These are phyloP conservation scores for Apiotrichum laibachii DNA, from an alignment of 1,284 basidiomycete species.

Conservation along the genomic window DNA sequence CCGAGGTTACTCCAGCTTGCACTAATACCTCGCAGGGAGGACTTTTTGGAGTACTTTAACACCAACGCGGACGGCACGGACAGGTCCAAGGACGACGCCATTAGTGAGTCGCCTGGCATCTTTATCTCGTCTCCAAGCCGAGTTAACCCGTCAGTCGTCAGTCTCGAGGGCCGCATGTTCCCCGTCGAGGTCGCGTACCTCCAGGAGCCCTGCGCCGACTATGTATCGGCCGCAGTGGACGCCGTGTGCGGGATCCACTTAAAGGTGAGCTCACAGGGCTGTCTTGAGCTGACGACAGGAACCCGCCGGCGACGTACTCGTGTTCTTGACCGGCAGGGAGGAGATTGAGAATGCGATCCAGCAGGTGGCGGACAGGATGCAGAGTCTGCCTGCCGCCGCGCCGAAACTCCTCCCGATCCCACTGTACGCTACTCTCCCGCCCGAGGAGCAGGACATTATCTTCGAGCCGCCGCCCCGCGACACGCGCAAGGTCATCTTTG, in stretches of 20 bases:
- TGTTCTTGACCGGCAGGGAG: conserved; percentile 94
- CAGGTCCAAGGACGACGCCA: conserved; percentile 48
- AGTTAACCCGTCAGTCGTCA: conserved; percentile 64
- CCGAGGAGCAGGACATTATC: conserved; percentile 78
- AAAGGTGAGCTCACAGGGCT: conserved; percentile 57
- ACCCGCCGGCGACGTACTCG: conserved; percentile 76
- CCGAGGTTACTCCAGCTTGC: not conserved
- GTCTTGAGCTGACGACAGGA: conserved; percentile 56
- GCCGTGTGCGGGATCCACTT: conserved; percentile 82
- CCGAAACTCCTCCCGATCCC: conserved; percentile 67
- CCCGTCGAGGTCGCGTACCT: conserved; percentile 81
- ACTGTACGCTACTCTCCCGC: conserved; percentile 81
- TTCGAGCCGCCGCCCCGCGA: conserved; percentile 73
- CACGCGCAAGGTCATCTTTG: conserved; percentile 82
- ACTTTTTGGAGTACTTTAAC: conserved; percentile 85
- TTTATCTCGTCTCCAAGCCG: not conserved
- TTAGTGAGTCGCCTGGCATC: conserved; percentile 28
- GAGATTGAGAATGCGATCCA: conserved; percentile 90
- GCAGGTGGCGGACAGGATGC: conserved; percentile 70
- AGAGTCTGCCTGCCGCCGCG: conserved; percentile 65
- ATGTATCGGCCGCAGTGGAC: conserved; percentile 77
- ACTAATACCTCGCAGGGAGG: conserved; percentile 52
- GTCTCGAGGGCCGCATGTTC: conserved; percentile 87
- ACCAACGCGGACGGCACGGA: conserved; percentile 51
- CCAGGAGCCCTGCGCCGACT: conserved; percentile 71